phyloP scores from a whole-genome alignment of 2,329 filamentous ascomycete species.

The Colletotrichum somersetense region DNA sequence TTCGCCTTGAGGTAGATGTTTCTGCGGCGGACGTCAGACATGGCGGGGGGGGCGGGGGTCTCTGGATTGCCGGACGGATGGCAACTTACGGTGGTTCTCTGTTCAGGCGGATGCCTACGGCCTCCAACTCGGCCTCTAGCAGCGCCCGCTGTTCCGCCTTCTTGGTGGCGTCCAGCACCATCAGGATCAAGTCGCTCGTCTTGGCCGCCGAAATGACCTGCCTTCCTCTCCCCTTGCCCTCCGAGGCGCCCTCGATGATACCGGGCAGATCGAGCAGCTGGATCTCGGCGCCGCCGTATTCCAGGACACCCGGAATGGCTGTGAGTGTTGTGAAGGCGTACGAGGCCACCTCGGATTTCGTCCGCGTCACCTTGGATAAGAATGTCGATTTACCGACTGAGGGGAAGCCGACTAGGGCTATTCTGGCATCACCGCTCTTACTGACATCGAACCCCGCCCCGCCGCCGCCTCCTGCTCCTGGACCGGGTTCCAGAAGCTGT shows the following conservation, averaged over 20 bases:
- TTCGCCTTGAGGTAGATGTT: conserved; percentile 98
- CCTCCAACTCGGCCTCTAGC: conserved; percentile 91
- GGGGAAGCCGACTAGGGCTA: conserved; percentile 97
- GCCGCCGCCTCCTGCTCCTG: conserved; percentile 81
- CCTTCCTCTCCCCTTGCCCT: conserved; percentile 94
- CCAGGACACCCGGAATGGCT: conserved; percentile 95
- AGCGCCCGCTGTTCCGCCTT: conserved; percentile 91
- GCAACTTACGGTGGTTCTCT: conserved; percentile 82
- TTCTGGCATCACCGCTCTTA: conserved; percentile 96
- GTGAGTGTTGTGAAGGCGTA: conserved; percentile 98
- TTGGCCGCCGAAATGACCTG: conserved; percentile 99
- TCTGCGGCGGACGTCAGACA: conserved; percentile 56
- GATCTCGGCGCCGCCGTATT: conserved; percentile 98
- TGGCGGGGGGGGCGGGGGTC: background rate
- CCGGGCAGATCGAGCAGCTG: conserved; percentile 97
- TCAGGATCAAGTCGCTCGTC: conserved; percentile 96
- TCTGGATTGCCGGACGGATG: background rate
- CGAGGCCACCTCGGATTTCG: conserved; percentile 93
- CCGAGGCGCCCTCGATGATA: conserved; percentile 96
- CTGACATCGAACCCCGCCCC: conserved; percentile 93
- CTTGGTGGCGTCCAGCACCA: conserved; percentile 98
- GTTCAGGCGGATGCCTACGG: conserved; percentile 94
- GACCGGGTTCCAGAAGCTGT: conserved; percentile 90
- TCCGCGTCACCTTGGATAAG: conserved; percentile 98
- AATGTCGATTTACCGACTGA: conserved; percentile 99